Percentiles rank a stretch among this genome's conserved stretches.
Conservation (phyloP, 2,329 filamentous ascomycete genomes). For the Claviceps lovelessii region DNA sequence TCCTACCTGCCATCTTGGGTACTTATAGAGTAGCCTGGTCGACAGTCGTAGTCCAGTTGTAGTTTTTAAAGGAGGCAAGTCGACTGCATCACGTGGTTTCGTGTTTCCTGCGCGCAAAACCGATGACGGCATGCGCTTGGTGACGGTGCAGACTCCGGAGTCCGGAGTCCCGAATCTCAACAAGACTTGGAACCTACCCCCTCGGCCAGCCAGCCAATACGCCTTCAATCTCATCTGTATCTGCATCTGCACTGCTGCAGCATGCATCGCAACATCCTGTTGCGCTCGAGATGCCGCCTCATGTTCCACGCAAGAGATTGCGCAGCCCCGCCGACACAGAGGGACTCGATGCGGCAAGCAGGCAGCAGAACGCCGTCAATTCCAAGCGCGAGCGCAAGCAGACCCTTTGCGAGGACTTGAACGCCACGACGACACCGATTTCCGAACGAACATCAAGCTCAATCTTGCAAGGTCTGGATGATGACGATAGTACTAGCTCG, state of each 20-base stretch:
- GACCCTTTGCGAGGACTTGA: conserved; percentile 48
- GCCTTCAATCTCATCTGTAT: too few relatives aligned
- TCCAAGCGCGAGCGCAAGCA: conserved; percentile 28
- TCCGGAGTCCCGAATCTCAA: background rate
- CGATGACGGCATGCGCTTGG: conserved; percentile 13
- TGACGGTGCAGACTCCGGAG: background rate
- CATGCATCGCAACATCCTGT: conserved; percentile 6
- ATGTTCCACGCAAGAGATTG: conserved; percentile 51
- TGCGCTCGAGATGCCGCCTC: conserved; percentile 44
- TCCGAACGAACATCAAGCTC: conserved; percentile 29
- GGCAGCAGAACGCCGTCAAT: conserved; percentile 2
- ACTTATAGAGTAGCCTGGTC: background rate
- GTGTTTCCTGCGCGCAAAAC: conserved; percentile 13
- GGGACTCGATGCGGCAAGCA: conserved; percentile 11
- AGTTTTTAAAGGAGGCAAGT: background rate
- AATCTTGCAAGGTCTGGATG: conserved; percentile 28
- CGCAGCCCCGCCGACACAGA: conserved; percentile 29
- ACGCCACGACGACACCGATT: conserved; percentile 31
- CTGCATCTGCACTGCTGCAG: background rate
- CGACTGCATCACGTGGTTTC: conserved; percentile 14
- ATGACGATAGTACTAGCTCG: conserved; percentile 31
- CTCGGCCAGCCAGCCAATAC: background rate
- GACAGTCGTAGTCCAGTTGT: background rate
- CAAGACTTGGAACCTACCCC: background rate
- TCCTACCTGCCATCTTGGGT: background rate